phyloP scores from a whole-genome alignment of 202 grass and related monocot species.

The Setaria italica region DNA sequence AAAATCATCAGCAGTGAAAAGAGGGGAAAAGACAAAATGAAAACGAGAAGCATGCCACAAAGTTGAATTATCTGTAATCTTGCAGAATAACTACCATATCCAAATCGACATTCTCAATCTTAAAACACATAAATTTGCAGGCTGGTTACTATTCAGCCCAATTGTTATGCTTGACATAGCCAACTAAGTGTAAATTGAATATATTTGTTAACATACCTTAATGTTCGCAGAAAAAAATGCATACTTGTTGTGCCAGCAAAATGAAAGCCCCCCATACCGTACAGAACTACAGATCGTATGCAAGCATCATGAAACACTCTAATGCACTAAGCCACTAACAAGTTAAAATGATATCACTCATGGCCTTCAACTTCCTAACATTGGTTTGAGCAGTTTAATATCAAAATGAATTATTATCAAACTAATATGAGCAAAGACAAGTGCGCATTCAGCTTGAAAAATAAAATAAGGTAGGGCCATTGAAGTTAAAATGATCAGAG shows the following conservation, averaged over 20 bases:
- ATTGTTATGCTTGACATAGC: background rate
- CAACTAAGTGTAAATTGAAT: background rate
- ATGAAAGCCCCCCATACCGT: background rate
- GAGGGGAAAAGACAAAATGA: background rate
- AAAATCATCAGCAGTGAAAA: constrained; percentile 19
- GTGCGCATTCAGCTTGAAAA: background rate
- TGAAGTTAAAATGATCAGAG: constrained; percentile 35
- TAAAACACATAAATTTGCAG: background rate
- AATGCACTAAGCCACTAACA: background rate
- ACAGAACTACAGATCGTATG: background rate
- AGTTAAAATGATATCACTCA: background rate
- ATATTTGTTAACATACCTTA: constrained; percentile 1
- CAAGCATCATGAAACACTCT: background rate
- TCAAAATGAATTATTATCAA: background rate
- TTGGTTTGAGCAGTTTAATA: background rate
- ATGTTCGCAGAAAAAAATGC: background rate
- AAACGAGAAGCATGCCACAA: background rate
- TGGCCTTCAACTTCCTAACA: background rate
- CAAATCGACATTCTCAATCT: background rate
- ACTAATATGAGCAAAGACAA: constrained; percentile 42
- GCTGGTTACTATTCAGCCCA: background rate
- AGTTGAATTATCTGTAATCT: constrained; percentile 16
- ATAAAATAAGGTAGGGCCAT: background rate
- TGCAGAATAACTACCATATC: background rate
- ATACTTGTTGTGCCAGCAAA: background rate